Percentiles rank a stretch among this genome's conserved stretches.
Evolutionary conservation across 1,284 basidiomycete species (phyloP).

Genomic region (Ustilago xerochloae): DNA sequence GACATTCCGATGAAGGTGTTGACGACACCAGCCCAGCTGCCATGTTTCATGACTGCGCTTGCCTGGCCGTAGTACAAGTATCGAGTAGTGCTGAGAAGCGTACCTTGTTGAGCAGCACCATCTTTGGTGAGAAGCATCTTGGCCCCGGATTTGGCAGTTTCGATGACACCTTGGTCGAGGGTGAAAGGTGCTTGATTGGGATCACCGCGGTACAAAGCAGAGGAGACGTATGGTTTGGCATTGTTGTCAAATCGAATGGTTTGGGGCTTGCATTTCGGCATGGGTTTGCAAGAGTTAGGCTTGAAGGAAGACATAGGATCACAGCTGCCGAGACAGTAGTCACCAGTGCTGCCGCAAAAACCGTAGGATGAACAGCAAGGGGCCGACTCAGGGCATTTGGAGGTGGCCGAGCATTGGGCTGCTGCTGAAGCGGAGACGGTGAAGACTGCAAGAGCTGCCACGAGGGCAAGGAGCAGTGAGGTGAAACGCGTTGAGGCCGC

Average conservation of each 20-base stretch:
- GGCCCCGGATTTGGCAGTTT: slow-evolving; percentile 28
- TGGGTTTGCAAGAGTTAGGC: slow-evolving; percentile 44
- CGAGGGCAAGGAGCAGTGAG: slow-evolving; percentile 16
- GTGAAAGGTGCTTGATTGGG: slow-evolving; percentile 48
- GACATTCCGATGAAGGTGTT: slow-evolving; percentile 54
- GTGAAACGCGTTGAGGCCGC: slow-evolving; percentile 10
- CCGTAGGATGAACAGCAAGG: slow-evolving; percentile 46
- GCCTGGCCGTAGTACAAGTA: slow-evolving; percentile 54
- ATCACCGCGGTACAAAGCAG: slow-evolving; percentile 43
- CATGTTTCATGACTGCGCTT: slow-evolving; percentile 45
- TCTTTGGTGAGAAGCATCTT: slow-evolving; percentile 40
- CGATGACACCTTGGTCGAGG: slow-evolving; percentile 38
- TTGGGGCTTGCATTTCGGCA: slow-evolving; percentile 48
- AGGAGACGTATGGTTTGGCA: slow-evolving; percentile 35
- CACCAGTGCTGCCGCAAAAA: slow-evolving; percentile 35
- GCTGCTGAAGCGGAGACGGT: slow-evolving; percentile 11
- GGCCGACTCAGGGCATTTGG: slow-evolving; percentile 22
- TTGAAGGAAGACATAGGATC: slow-evolving; percentile 39
- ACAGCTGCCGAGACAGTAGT: slow-evolving; percentile 46
- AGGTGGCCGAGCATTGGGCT: slow-evolving; percentile 22
- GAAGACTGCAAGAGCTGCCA: slow-evolving; percentile 17
- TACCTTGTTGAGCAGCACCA: slow-evolving; percentile 26
- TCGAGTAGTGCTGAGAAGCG: slow-evolving; percentile 38
- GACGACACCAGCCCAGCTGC: slow-evolving; percentile 46
- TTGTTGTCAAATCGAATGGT: slow-evolving; percentile 47